phyloP scores from a whole-genome alignment of 176 grass and related monocot species.

The Alopecurus myosuroides region DNA sequence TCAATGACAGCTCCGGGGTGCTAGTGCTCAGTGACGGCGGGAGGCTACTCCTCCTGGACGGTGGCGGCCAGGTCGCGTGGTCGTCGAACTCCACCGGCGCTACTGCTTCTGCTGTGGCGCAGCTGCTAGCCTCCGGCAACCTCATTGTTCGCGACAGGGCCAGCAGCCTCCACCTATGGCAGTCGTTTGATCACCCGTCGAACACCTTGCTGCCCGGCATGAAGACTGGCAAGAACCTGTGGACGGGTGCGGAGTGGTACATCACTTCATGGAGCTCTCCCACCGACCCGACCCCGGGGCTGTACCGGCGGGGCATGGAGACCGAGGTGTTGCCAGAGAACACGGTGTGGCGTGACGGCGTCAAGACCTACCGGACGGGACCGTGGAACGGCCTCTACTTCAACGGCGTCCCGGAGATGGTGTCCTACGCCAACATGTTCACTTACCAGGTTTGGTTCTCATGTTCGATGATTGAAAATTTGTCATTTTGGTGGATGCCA shows the following conservation, averaged over 20 bases:
- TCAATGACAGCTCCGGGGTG: constrained; percentile 18
- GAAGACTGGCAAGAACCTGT: constrained; percentile 28
- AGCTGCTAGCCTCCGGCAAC: not conserved
- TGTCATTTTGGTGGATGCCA: too few species aligned
- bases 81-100: not conserved
- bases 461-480: not conserved
- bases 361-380: constrained; percentile 7
- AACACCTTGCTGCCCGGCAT: constrained; percentile 21
- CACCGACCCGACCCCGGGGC: constrained; percentile 10
- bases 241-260: constrained; percentile 11
- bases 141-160: not conserved
- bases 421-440: constrained; percentile 19
- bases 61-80: not conserved
- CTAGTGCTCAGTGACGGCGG: constrained; percentile 17
- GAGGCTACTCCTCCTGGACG: not conserved
- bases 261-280: constrained; percentile 24
- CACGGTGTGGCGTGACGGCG: not conserved
- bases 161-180: not conserved
- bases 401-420: constrained; percentile 26
- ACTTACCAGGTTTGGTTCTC: constrained; percentile 2
- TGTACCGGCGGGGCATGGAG: not conserved
- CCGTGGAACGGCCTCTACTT: constrained; percentile 25
- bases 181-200: not conserved
- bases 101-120: not conserved
- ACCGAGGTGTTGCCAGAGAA: constrained; percentile 14